Evolutionary conservation across 768 basidiomycete genomes (phyloP).

Genomic region (Boletus speciosus): DNA sequence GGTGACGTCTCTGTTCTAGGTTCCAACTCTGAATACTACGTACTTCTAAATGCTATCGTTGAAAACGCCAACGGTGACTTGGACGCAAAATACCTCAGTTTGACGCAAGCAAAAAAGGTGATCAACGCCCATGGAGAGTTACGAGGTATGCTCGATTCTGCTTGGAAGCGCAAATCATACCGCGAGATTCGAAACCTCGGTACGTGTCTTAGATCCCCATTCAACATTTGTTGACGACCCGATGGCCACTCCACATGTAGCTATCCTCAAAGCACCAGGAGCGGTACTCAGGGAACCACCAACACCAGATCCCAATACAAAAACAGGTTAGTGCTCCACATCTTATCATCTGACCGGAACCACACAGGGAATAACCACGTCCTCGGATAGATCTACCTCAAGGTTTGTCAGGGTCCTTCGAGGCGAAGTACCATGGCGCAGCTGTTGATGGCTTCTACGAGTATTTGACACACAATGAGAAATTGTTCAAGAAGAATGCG

Average conservation of each 20-base stretch:
- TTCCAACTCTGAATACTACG: background rate
- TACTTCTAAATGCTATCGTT: background rate
- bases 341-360: too few species aligned
- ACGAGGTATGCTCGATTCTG: background rate
- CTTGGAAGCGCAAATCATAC: conserved; percentile 1
- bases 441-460: conserved; percentile 3
- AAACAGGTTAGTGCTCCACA: too few species aligned
- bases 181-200: conserved; percentile 10
- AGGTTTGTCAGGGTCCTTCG: background rate
- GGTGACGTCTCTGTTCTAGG: background rate
- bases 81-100: background rate
- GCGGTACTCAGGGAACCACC: too few species aligned
- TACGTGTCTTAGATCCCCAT: background rate
- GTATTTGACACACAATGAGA: conserved; percentile 3
- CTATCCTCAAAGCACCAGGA: too few species aligned
- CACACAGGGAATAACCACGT: too few species aligned
- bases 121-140: background rate
- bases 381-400: background rate
- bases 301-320: too few species aligned
- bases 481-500: background rate
- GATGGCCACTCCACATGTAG: too few species aligned
- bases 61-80: background rate
- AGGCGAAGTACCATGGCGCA: background rate
- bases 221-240: too few species aligned
- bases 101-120: background rate